A percentile compares a stretch with the other conserved stretches of the same genome.
These are phyloP conservation scores for Avena atlantica DNA, from an alignment of 176 grass and related monocot species.

Conservation along the genomic window DNA sequence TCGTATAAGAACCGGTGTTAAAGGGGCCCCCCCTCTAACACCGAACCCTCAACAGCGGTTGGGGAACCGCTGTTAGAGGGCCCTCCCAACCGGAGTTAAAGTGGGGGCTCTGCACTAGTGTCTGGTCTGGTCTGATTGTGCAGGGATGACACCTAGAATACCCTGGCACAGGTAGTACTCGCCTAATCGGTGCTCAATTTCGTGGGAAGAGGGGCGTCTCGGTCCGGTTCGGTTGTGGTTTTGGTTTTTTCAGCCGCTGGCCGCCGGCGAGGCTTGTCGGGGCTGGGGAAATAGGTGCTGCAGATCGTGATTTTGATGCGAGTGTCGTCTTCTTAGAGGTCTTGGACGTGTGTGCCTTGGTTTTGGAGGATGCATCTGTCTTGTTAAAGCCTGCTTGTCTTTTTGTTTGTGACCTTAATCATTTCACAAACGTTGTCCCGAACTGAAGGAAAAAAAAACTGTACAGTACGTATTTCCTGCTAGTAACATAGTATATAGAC, in stretches of 20 bases:
- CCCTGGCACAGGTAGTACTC: neutral
- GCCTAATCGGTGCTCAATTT: neutral
- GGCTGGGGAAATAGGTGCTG: neutral
- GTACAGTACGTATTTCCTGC: neutral
- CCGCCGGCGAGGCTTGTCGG: neutral
- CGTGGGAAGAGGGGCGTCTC: neutral
- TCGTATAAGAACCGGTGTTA: no score
- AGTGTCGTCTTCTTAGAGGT: neutral
- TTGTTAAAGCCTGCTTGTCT: neutral
- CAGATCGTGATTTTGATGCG: neutral
- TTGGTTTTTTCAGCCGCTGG: neutral
- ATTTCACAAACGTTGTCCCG: neutral
- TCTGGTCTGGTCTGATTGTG: neutral
- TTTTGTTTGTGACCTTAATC: neutral
- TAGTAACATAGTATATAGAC: neutral
- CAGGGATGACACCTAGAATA: neutral
- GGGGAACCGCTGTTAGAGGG: no score
- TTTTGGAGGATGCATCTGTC: neutral
- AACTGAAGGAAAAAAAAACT: neutral
- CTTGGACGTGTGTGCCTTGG: neutral
- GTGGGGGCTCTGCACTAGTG: no score
- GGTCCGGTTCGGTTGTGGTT: neutral
- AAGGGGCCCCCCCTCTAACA: no score
- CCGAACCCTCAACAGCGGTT: no score
- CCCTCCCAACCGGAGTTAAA: no score